These are phyloP conservation scores for Coprinopsis strossmayeri DNA, from an alignment of 768 basidiomycete genomes.

Conservation along the genomic window DNA sequence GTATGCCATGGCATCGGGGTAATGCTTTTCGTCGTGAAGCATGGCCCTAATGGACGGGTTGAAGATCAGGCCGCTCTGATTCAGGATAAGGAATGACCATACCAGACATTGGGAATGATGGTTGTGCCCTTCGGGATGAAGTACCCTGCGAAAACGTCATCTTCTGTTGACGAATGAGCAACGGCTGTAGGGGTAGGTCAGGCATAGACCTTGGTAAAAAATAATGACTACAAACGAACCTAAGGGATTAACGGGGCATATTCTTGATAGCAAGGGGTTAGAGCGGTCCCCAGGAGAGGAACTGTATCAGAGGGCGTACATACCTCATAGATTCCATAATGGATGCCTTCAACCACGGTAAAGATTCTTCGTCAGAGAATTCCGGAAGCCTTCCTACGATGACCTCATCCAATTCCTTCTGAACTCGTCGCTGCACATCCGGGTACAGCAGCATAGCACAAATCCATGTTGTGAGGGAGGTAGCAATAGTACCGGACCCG, in stretches of 20 bases:
- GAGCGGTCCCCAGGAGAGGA: neutral
- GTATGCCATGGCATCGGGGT: constrained; percentile 15
- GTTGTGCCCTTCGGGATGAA: constrained; percentile 37
- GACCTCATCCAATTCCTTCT: neutral
- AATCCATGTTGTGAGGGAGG: neutral
- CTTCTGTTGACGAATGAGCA: constrained; percentile 26
- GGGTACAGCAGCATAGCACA: neutral
- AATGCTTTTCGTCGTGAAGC: constrained; percentile 21
- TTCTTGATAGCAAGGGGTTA: neutral
- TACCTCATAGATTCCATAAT: neutral
- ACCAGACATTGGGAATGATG: constrained; percentile 30
- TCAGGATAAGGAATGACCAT: neutral
- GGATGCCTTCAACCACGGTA: neutral
- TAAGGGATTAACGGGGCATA: neutral
- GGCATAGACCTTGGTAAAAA: neutral
- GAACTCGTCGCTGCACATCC: neutral
- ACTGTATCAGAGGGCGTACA: neutral
- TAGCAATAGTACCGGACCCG: neutral
- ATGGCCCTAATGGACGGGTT: constrained; percentile 2
- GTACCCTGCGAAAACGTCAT: constrained; percentile 40
- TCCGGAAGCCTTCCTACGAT: neutral
- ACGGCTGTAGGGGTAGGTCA: constrained; percentile 15
- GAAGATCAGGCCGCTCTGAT: neutral
- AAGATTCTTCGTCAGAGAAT: neutral
- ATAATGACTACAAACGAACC: neutral